Percentiles rank a stretch among this genome's conserved stretches.
These are phyloP conservation scores for Nasturtium officinale DNA, from an alignment of 345 rosid genomes.

Conservation along the genomic window DNA sequence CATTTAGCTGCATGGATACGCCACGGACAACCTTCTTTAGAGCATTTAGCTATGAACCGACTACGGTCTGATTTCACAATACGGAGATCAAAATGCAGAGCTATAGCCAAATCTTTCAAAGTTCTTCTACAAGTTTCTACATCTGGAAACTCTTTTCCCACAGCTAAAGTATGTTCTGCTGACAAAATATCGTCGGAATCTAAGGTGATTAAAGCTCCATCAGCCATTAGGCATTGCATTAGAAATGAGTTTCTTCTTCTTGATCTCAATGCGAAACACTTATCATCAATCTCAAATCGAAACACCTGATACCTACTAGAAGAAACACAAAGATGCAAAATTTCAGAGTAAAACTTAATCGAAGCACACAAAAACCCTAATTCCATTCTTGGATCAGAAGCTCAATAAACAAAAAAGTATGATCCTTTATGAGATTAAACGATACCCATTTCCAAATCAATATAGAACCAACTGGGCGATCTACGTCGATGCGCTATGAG, in stretches of 20 bases:
- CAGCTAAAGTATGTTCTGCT: conserved; percentile 53
- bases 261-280: conserved; percentile 25
- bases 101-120: conserved; percentile 91
- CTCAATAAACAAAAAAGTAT: conserved; percentile 23
- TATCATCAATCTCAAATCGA: conserved; percentile 8
- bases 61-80: conserved; percentile 98
- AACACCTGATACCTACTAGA: conserved; percentile 6
- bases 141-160: conserved; percentile 95
- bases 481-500: too few relatives aligned
- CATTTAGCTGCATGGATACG: conserved; percentile 98
- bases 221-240: conserved; percentile 66
- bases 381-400: conserved; percentile 20
- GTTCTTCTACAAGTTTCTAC: conserved; percentile 97
- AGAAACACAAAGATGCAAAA: conserved; percentile 5
- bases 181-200: conserved; percentile 47
- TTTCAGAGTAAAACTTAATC: neutral
- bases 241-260: conserved; percentile 22
- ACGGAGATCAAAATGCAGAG: conserved; percentile 93
- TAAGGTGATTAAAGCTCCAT: conserved; percentile 55
- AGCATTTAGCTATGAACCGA: conserved; percentile 97
- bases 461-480: too few relatives aligned
- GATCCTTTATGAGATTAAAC: neutral
- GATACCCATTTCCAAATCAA: conserved; percentile 32
- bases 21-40: conserved; percentile 99
- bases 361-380: conserved; percentile 25